Evolutionary conservation across 2,329 filamentous ascomycete genomes (phyloP).

Genomic region (Alternaria incomplexa): DNA sequence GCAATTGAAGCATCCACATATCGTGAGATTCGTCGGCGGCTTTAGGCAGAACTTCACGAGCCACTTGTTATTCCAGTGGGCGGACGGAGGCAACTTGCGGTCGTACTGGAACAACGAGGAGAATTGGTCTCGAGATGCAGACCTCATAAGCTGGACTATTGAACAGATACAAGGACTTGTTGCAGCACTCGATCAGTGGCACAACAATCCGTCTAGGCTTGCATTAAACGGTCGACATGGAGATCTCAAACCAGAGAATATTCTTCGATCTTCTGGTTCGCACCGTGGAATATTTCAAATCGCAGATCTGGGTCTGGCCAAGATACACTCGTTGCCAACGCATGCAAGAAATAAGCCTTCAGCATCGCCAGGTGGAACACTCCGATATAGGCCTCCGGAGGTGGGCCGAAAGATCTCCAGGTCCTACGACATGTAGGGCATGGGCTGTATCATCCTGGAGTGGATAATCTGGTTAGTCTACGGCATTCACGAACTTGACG

Average conservation of each 20-base stretch:
- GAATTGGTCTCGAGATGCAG: not conserved
- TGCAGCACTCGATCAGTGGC: not conserved
- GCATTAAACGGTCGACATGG: not conserved
- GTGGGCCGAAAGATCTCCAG: not conserved
- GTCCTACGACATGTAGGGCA: not conserved
- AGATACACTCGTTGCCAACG: not conserved
- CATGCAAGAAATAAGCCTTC: not conserved
- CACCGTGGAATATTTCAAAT: not conserved
- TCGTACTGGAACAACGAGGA: not conserved
- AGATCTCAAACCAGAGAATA: not conserved
- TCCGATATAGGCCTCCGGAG: not conserved
- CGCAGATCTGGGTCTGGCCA: not conserved
- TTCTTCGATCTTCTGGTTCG: not conserved
- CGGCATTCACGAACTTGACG: not conserved
- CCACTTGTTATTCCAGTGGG: not conserved
- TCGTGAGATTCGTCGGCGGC: not conserved
- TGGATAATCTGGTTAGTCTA: not conserved
- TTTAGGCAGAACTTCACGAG: not conserved
- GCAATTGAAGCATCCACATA: not conserved
- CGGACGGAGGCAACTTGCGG: not conserved
- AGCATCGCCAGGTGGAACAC: not conserved
- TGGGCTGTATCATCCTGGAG: not conserved
- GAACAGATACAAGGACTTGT: not conserved
- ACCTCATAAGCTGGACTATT: not conserved
- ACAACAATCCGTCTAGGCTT: not conserved